Conservation (phyloP, 2,329 filamentous ascomycete genomes). For the Botrytis sinoallii region DNA sequence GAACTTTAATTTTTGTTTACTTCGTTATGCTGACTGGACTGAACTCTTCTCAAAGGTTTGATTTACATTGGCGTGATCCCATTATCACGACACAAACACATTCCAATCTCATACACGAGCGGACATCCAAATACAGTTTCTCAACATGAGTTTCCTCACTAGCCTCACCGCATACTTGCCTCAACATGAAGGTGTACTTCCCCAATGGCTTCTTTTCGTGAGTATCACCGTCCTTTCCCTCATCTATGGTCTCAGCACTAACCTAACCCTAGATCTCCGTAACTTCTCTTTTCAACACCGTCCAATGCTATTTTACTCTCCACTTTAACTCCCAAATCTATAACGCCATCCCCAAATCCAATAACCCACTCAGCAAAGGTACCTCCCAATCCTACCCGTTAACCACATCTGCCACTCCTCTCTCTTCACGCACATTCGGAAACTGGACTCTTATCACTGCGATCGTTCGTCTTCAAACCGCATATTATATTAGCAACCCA, state of each 20-base stretch:
- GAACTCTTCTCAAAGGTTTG: neutral
- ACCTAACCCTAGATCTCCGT: conserved; percentile 63
- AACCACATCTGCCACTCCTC: conserved; percentile 73
- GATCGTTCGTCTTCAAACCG: conserved; percentile 62
- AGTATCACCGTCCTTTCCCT: conserved; percentile 24
- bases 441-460: conserved; percentile 66
- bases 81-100: neutral
- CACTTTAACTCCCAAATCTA: conserved; percentile 87
- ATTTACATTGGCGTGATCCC: neutral
- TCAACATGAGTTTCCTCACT: conserved; percentile 24
- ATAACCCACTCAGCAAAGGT: conserved; percentile 46
- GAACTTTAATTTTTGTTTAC: neutral
- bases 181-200: conserved; percentile 49
- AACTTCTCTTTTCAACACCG: conserved; percentile 77
- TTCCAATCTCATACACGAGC: neutral
- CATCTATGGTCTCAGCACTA: neutral
- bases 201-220: conserved; percentile 65
- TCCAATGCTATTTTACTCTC: conserved; percentile 79
- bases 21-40: neutral
- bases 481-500: conserved; percentile 61
- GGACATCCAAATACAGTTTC: neutral
- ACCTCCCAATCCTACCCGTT: conserved; percentile 52
- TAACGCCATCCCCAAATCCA: conserved; percentile 35
- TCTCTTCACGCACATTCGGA: conserved; percentile 73
- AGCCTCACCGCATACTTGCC: conserved; percentile 32